phyloP scores from a whole-genome alignment of 2,329 filamentous ascomycete species.

The Fusarium subglutinans region DNA sequence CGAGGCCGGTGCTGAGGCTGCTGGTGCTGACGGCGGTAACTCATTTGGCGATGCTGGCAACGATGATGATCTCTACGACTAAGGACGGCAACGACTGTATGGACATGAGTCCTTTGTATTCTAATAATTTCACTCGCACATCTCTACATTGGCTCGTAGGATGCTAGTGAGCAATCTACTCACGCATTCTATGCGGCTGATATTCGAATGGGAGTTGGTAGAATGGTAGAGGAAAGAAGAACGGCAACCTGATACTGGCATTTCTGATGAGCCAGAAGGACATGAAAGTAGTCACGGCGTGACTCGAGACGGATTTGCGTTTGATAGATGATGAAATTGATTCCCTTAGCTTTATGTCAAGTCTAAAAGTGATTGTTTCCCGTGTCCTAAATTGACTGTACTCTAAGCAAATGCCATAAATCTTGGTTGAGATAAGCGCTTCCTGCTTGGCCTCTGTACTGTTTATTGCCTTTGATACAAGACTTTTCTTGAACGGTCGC shows the following conservation, averaged over 20 bases:
- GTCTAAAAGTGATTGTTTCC: background rate
- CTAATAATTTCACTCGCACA: conserved; percentile 55
- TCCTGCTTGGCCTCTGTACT: background rate
- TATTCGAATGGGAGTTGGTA: conserved; percentile 50
- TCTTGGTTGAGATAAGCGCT: background rate
- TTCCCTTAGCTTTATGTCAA: conserved; percentile 35
- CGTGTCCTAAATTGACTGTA: background rate
- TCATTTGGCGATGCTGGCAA: conserved; percentile 87
- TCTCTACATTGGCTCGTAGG: conserved; percentile 45
- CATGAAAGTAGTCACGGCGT: conserved; percentile 15
- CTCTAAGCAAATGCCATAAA: background rate
- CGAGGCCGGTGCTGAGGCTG: conserved; percentile 71
- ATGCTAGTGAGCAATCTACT: conserved; percentile 34
- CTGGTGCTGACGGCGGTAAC: conserved; percentile 65
- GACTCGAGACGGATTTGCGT: conserved; percentile 33
- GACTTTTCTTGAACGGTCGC: background rate
- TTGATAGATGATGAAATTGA: conserved; percentile 49
- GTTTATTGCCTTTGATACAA: background rate
- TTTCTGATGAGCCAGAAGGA: conserved; percentile 16
- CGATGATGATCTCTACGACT: conserved; percentile 97
- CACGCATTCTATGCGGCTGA: conserved; percentile 39
- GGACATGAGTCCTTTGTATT: conserved; percentile 54
- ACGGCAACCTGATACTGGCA: conserved; percentile 24
- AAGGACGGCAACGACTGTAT: conserved; percentile 51
- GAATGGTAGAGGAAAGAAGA: conserved; percentile 44